Evolutionary conservation across 2,329 filamentous ascomycete species (phyloP), one percentile per base, ranked within the genome.

Genomic region (Aspergillus fumigatiaffinis): DNA sequence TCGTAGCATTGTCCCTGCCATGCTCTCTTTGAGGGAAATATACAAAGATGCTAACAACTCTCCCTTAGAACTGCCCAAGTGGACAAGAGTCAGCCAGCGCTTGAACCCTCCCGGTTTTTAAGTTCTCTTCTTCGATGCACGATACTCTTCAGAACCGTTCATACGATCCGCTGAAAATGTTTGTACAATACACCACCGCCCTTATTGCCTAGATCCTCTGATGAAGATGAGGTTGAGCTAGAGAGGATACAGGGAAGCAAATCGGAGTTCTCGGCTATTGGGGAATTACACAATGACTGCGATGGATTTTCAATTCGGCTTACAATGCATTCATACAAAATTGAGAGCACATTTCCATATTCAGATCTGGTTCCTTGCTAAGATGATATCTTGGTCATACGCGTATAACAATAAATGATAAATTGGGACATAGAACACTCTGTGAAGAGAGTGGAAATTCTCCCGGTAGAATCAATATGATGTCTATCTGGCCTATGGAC

Each of bases 91-190:
- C 61, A 96, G 91, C 63, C 93, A 97, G 77, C 83, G 93, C 77
- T 73, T 97, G 74, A 97, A 97, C 76, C 93, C 93, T 57, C 92
- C 93, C 50, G 93, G 93, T 79, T 97, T 93, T 78, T 97, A 87
- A 79, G 54, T 50, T 28, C 41, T 28, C 35, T n/a, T 28, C 29
- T 51, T 50, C n/a, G 35, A 54, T 44, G 51, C 42, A 51, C 46
- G 44, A 52, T 32, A 29, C 10, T 20, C 38, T 54, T 58, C 58
- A 56, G 55, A 50, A 52, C 50, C 35, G 51, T 25, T 35, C 8
- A 46, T 54, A 23, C 32, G n/a, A 56, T 57, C 52, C 51, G 58
- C 32, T 51, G 32, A 51, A 57, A 50, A 25, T 49, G 47, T 58
- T 56, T 73, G 69, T 73, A 73, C 63, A 62, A 70, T 72, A 73